Evolutionary conservation across 805 yeast genomes (phyloP).

Genomic region (Candida taoyuanica): DNA sequence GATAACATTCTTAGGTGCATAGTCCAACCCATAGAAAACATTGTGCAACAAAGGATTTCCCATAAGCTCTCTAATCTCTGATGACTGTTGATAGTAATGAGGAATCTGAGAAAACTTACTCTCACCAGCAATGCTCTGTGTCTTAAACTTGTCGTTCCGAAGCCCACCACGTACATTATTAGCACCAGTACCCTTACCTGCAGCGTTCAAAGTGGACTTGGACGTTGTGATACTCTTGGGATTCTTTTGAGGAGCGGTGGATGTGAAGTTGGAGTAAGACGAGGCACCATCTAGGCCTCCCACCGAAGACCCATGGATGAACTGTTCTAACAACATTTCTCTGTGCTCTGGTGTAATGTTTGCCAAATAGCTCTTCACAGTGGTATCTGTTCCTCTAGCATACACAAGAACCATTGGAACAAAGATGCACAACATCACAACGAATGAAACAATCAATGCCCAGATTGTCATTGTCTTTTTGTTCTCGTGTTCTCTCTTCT

Average conservation of each 20-base stretch:
- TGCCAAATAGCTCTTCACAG: slow-evolving; percentile 28
- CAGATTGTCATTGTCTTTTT: slow-evolving; percentile 17
- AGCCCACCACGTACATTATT: slow-evolving; percentile 7
- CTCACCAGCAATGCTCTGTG: slow-evolving; percentile 18
- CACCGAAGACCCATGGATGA: background rate
- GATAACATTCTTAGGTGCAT: slow-evolving; percentile 51
- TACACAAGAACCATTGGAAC: slow-evolving; percentile 25
- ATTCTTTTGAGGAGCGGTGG: too few relatives aligned
- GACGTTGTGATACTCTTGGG: too few relatives aligned
- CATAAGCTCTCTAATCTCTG: slow-evolving; percentile 36
- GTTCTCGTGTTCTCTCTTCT: background rate
- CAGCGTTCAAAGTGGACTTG: background rate
- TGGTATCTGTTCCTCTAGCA: slow-evolving; percentile 30
- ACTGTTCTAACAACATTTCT: slow-evolving; percentile 16
- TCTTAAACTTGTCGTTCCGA: slow-evolving; percentile 8
- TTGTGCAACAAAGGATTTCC: slow-evolving; percentile 28
- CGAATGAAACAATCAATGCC: slow-evolving; percentile 17
- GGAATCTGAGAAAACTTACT: slow-evolving; percentile 32
- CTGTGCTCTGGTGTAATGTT: slow-evolving; percentile 26
- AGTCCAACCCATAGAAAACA: slow-evolving; percentile 53
- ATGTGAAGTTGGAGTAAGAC: background rate
- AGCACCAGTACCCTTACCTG: background rate
- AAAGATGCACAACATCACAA: slow-evolving; percentile 15
- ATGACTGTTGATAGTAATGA: slow-evolving; percentile 30
- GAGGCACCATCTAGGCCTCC: too few relatives aligned